These are phyloP conservation scores for Candida jianshihensis DNA, from an alignment of 805 yeast species.

Conservation along the genomic window DNA sequence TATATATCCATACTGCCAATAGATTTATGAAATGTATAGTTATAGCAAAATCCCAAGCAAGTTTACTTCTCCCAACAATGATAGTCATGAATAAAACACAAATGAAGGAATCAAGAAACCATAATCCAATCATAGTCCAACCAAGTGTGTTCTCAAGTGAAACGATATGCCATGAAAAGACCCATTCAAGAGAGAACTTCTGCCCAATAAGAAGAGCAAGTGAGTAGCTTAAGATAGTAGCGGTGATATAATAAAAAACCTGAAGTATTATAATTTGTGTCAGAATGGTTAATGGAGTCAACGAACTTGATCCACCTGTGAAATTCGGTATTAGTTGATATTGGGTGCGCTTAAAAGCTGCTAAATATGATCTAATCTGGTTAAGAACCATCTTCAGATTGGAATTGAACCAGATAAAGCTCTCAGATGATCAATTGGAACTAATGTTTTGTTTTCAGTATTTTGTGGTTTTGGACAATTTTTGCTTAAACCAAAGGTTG, in stretches of 20 bases:
- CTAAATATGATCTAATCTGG: background rate
- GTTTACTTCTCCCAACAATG: conserved; percentile 84
- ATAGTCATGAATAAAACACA: conserved; percentile 81
- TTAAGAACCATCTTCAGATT: background rate
- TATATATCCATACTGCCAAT: conserved; percentile 56
- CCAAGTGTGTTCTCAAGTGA: conserved; percentile 77
- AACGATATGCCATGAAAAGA: conserved; percentile 75
- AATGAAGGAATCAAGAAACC: conserved; percentile 79
- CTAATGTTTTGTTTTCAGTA: no score
- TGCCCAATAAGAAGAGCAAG: conserved; percentile 68
- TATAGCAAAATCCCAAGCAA: conserved; percentile 96
- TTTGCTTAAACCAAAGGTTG: no score
- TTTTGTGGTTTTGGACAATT: no score
- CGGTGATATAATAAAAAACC: conserved; percentile 69
- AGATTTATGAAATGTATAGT: conserved; percentile 83
- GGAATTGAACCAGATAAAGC: no score
- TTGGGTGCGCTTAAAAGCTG: conserved; percentile 2
- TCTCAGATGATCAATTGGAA: no score
- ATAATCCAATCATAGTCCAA: conserved; percentile 59
- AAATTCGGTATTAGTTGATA: conserved; percentile 10
- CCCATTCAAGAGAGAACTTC: conserved; percentile 57
- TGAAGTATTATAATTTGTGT: conserved; percentile 77
- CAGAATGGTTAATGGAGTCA: conserved; percentile 53
- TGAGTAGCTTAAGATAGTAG: conserved; percentile 55
- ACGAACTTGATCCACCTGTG: conserved; percentile 28